Evolutionary conservation across 208 protist genomes (phyloP).

Genomic region (Trypanosoma lewisi): DNA sequence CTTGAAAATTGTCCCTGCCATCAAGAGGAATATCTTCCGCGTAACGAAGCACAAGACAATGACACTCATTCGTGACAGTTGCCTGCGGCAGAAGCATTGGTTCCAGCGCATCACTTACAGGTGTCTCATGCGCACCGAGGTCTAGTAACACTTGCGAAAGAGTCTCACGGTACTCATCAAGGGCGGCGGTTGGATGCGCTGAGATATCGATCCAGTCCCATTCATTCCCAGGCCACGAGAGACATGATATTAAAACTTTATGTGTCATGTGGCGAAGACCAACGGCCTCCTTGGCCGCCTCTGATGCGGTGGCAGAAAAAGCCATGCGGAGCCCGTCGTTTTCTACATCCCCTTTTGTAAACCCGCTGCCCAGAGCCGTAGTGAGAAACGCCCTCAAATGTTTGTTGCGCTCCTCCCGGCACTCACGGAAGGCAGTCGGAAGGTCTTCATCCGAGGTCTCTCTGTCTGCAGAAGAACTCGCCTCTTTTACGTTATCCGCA

Average conservation of each 20-base stretch:
- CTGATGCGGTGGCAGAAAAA: conserved; percentile 57
- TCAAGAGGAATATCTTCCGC: conserved; percentile 42
- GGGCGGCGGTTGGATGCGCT: conserved; percentile 55
- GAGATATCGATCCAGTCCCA: conserved; percentile 72
- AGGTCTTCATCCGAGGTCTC: conserved; percentile 13
- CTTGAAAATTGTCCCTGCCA: conserved; percentile 63
- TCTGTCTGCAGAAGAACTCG: neutral
- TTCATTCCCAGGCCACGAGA: conserved; percentile 27
- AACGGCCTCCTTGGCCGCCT: conserved; percentile 55
- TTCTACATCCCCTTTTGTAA: conserved; percentile 44
- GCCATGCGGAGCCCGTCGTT: conserved; percentile 55
- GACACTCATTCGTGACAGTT: conserved; percentile 45
- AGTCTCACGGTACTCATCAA: conserved; percentile 56
- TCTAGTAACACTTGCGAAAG: conserved; percentile 50
- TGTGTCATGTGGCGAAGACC: conserved; percentile 47
- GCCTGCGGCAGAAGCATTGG: conserved; percentile 75
- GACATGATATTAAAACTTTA: conserved; percentile 66
- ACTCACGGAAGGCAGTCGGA: conserved; percentile 12
- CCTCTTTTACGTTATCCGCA: too few species aligned
- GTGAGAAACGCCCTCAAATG: conserved; percentile 47
- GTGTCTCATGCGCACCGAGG: conserved; percentile 49
- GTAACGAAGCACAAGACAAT: conserved; percentile 68
- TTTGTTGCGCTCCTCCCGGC: conserved; percentile 31
- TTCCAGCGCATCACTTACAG: conserved; percentile 56
- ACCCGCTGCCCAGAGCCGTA: conserved; percentile 42